Evolutionary conservation across 371 early-diverging fungal genomes (phyloP).

Genomic region (Rhizopus delemar): DNA sequence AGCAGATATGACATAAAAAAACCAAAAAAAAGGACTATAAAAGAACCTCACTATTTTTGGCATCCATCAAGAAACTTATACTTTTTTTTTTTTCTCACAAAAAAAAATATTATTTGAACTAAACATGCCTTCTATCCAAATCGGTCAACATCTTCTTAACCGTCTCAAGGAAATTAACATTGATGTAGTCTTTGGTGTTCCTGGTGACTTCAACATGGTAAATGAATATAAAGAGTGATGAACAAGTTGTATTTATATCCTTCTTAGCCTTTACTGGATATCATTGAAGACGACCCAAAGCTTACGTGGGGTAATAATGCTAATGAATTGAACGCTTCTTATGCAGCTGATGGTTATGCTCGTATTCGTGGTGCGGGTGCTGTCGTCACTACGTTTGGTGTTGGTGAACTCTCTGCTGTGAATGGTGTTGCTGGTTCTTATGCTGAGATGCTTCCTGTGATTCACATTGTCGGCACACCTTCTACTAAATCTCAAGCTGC

Average conservation of each 20-base stretch:
- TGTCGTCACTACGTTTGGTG: constrained; percentile 60
- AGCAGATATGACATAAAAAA: constrained; percentile 6
- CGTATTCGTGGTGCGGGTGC: constrained; percentile 41
- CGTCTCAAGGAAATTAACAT: constrained; percentile 53
- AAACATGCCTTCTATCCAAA: constrained; percentile 17
- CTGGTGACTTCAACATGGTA: constrained; percentile 56
- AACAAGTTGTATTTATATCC: not conserved
- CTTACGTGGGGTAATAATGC: constrained; percentile 44
- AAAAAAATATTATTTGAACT: not conserved
- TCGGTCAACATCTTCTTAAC: constrained; percentile 40
- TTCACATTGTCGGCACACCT: constrained; percentile 59
- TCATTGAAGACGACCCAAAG: constrained; percentile 39
- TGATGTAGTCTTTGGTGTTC: constrained; percentile 49
- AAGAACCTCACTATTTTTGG: not conserved
- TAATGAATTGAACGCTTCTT: constrained; percentile 52
- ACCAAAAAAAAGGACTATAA: constrained; percentile 3
- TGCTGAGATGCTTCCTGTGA: constrained; percentile 57
- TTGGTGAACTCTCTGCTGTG: constrained; percentile 55
- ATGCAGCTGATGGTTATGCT: constrained; percentile 61
- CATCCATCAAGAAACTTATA: not conserved
- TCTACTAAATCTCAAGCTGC: constrained; percentile 37
- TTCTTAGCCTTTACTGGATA: constrained; percentile 29
- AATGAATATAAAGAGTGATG: not conserved
- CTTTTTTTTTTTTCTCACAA: not conserved
- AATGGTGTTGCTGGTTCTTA: constrained; percentile 58